phyloP scores from a whole-genome alignment of 2,329 filamentous ascomycete species.

The Verticillium nubilum region DNA sequence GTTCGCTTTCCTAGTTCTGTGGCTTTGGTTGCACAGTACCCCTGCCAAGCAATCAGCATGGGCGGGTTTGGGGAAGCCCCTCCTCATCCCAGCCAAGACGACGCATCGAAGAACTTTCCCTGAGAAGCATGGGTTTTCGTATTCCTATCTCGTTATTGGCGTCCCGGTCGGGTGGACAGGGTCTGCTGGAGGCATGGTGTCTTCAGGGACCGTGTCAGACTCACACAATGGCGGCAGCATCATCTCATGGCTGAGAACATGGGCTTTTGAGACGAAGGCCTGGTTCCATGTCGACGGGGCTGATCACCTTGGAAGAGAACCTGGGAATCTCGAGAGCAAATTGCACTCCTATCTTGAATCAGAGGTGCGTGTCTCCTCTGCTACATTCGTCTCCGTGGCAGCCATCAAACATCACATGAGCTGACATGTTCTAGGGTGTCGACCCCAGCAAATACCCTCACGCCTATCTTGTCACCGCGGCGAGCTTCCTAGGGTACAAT shows the following conservation, averaged over 20 bases:
- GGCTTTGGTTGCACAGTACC: neutral
- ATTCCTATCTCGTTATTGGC: conserved; percentile 66
- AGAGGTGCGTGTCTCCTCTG: conserved; percentile 37
- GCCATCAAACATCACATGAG: neutral
- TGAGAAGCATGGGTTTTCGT: conserved; percentile 60
- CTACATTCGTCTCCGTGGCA: neutral
- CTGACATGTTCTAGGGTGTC: conserved; percentile 40
- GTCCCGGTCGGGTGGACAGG: conserved; percentile 61
- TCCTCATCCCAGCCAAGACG: conserved; percentile 60
- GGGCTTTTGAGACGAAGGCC: conserved; percentile 14
- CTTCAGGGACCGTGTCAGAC: conserved; percentile 16
- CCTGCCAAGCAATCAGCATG: conserved; percentile 5
- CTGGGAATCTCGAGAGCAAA: conserved; percentile 47
- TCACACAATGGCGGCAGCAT: neutral
- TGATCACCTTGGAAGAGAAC: conserved; percentile 56
- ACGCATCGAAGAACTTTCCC: conserved; percentile 64
- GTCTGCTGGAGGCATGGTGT: conserved; percentile 49
- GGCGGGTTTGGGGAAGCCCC: conserved; percentile 29
- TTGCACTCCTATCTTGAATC: conserved; percentile 52
- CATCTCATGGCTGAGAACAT: conserved; percentile 7
- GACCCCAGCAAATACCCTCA: conserved; percentile 56
- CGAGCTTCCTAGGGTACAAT: conserved; percentile 62
- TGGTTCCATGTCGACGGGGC: conserved; percentile 57
- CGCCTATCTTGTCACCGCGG: conserved; percentile 67
- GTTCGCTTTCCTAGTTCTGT: neutral